Base-by-base conservation (phyloP, 2,329 filamentous ascomycete species). In the Daldinia eschscholtzii region DNA sequence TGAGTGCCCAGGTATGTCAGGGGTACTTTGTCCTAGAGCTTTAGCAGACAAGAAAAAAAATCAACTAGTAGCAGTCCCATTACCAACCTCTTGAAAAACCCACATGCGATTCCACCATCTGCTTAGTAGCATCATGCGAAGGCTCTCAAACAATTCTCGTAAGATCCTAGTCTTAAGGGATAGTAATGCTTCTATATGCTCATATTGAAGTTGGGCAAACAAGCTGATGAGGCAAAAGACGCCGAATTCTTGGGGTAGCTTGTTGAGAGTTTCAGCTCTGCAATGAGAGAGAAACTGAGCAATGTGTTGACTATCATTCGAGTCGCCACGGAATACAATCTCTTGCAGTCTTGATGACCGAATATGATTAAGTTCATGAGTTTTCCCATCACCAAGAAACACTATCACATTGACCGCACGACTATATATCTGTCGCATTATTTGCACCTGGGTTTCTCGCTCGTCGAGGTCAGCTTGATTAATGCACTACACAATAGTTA, bases 51-150 rank as follows among this genome's bases (percentile, higher is more conserved):
- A 41, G n/a, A 4, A 41, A 12, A 42, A 42, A 18, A 42, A 9
- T 9, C 7, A 9, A 20, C 6, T 42, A 20, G 39, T 1, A 10
- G n/a, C 9, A 33, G 3, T 33, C 9, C 9, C 9, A 20, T 42
- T 18, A 42, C 41, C 20, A 44, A 44, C 42, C 42, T 46, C 20
- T 46, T 46, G 20, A 18, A 46, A 46, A 6, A 46, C 42, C 42
- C 42, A 46, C 20, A 46, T 46, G 42, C 42, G 42, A 15, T 46
- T 46, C 42, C 42, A 46, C 42, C 42, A 46, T 7, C 20, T 10
- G 20, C 42, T 26, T 2, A 46, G 12, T 6, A 26, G 42, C 10
- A 46, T 46, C 42, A 46, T 46, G 5, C 42, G 20, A 46, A 46
- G 20, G 5, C 13, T 20, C 2, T 46, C 42, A 46, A 46, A 46